Conservation (phyloP, 345 rosid genomes). For the Dovyalis caffra region DNA sequence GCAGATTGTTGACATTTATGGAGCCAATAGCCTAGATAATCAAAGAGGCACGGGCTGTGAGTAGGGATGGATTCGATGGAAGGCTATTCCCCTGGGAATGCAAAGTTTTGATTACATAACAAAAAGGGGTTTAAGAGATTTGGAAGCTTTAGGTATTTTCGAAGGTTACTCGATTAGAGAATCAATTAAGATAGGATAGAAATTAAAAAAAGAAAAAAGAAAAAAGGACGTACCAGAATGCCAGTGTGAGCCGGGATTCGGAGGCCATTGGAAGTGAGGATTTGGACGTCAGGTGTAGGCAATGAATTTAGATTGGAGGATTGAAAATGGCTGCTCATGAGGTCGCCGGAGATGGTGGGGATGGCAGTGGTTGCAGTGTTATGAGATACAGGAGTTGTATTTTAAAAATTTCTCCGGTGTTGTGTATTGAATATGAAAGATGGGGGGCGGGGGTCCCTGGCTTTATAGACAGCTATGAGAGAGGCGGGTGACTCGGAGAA, state of each 20-base stretch:
- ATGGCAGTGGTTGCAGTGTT: conserved; percentile 13
- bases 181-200: background rate
- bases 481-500: background rate
- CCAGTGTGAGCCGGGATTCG: conserved; percentile 68
- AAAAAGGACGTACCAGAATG: conserved; percentile 45
- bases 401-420: no score
- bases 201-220: background rate
- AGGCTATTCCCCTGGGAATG: no score
- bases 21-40: no score
- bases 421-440: background rate
- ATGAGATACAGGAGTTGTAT: background rate
- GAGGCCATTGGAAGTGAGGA: conserved; percentile 68
- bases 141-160: background rate
- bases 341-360: conserved; percentile 17
- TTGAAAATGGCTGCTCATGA: background rate
- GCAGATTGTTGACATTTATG: background rate
- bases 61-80: no score
- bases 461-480: background rate
- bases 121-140: background rate
- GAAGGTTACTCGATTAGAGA: background rate
- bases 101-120: background rate
- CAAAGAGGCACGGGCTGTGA: no score
- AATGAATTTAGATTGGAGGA: conserved; percentile 21
- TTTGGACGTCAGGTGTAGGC: conserved; percentile 52
- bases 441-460: background rate